Percentiles rank a stretch among this genome's conserved stretches.
Evolutionary conservation across 225 moss, liverwort and hornwort species (phyloP).

Genomic region (Bryoerythrophyllum caledonicum): DNA sequence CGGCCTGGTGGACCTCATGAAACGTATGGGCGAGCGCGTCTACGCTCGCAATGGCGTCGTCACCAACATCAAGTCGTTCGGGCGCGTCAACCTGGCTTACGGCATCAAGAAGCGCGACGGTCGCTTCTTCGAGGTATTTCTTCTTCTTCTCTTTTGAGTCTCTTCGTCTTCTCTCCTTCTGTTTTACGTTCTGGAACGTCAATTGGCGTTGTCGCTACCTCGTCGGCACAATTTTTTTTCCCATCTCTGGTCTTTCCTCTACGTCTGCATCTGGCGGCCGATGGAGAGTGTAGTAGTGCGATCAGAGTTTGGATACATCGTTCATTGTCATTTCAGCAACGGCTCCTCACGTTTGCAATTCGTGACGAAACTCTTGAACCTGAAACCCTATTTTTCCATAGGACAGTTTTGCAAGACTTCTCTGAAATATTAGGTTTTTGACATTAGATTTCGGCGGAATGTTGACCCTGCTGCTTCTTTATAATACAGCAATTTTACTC

Average conservation of each 20-base stretch:
- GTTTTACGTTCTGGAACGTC: neutral
- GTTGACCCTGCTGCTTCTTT: too few species aligned
- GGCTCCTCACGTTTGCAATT: too few species aligned
- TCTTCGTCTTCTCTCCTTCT: too few species aligned
- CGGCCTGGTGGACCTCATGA: constrained; percentile 80
- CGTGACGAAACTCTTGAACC: too few species aligned
- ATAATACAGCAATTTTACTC: too few species aligned
- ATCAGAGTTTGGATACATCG: neutral
- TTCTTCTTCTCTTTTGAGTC: neutral
- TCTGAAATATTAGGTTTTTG: neutral
- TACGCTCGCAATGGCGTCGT: constrained; percentile 81
- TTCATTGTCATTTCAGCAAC: too few species aligned
- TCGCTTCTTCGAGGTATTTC: constrained; percentile 75
- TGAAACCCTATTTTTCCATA: neutral
- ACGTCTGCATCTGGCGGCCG: neutral
- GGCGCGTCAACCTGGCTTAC: constrained; percentile 95
- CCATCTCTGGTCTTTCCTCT: neutral
- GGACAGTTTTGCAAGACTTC: neutral
- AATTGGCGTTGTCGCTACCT: constrained; percentile 1
- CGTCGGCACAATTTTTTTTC: neutral
- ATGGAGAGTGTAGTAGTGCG: neutral
- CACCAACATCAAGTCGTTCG: constrained; percentile 92
- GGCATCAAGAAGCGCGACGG: constrained; percentile 97
- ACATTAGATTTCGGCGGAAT: too few species aligned
- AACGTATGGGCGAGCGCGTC: constrained; percentile 84